phyloP scores from a whole-genome alignment of 805 yeast species.

The Pichia gijzeniarum region DNA sequence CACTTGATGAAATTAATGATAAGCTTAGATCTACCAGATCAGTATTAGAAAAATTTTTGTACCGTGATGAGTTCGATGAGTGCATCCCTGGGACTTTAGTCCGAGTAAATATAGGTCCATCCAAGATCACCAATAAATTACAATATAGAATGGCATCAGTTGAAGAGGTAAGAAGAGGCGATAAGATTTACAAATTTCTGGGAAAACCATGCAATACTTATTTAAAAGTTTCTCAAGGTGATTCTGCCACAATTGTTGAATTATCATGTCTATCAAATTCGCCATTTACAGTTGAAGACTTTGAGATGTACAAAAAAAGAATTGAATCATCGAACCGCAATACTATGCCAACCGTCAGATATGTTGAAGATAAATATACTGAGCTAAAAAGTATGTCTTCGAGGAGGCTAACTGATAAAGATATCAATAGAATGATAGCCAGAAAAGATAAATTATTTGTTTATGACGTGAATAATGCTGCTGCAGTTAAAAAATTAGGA shows the following conservation, averaged over 20 bases:
- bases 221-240: conserved; percentile 77
- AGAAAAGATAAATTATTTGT: conserved; percentile 56
- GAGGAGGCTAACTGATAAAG: conserved; percentile 61
- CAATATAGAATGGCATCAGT: conserved; percentile 82
- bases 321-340: conserved; percentile 47
- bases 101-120: conserved; percentile 73
- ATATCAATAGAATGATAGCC: conserved; percentile 72
- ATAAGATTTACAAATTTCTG: conserved; percentile 37
- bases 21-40: conserved; percentile 72
- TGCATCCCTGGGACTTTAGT: conserved; percentile 71
- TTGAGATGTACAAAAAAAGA: conserved; percentile 57
- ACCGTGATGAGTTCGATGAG: conserved; percentile 73
- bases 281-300: conserved; percentile 64
- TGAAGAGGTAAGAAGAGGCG: conserved; percentile 43
- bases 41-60: conserved; percentile 66
- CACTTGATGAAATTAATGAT: conserved; percentile 56
- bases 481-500: conserved; percentile 71
- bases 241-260: conserved; percentile 64
- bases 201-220: conserved; percentile 43
- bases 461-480: conserved; percentile 53
- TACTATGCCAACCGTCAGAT: conserved; percentile 55
- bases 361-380: conserved; percentile 55
- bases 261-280: conserved; percentile 78
- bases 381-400: conserved; percentile 59
- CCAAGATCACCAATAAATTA: conserved; percentile 52